Percentiles rank a stretch among this genome's conserved stretches.
Conservation (phyloP, 257 asterid species). For the Solanum chmielewskii region DNA sequence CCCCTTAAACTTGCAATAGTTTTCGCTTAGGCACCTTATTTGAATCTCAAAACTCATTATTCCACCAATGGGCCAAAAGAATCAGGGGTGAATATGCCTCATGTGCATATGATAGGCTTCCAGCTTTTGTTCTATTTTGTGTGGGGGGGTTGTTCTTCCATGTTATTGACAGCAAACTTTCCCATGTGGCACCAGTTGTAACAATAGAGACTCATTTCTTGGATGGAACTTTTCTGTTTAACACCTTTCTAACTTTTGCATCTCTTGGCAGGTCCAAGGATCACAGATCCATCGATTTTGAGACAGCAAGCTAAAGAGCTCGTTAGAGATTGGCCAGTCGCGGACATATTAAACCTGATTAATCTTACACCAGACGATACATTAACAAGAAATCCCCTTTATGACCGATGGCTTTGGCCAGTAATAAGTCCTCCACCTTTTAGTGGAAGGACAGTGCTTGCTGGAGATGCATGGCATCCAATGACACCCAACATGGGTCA, state of each 20-base stretch:
- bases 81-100: background rate
- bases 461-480: slow-evolving; percentile 96
- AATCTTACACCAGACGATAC: slow-evolving; percentile 61
- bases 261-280: slow-evolving; percentile 47
- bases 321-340: slow-evolving; percentile 35
- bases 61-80: background rate
- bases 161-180: background rate
- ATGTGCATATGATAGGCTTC: background rate
- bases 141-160: background rate
- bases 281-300: slow-evolving; percentile 52
- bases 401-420: slow-evolving; percentile 91
- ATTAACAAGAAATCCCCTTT: slow-evolving; percentile 47
- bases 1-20: background rate
- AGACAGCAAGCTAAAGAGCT: slow-evolving; percentile 37
- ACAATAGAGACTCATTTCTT: background rate
- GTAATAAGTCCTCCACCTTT: slow-evolving; percentile 47
- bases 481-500: slow-evolving; percentile 98
- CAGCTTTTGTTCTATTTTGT: background rate
- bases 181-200: background rate
- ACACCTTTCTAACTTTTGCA: background rate
- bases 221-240: background rate
- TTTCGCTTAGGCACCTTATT: background rate
- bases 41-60: background rate
- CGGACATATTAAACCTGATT: slow-evolving; percentile 35
- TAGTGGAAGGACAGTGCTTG: slow-evolving; percentile 49